Percentiles rank a stretch among this genome's conserved stretches.
phyloP scores from a whole-genome alignment of 2,329 filamentous ascomycete genomes.

The Fusarium paranaense region DNA sequence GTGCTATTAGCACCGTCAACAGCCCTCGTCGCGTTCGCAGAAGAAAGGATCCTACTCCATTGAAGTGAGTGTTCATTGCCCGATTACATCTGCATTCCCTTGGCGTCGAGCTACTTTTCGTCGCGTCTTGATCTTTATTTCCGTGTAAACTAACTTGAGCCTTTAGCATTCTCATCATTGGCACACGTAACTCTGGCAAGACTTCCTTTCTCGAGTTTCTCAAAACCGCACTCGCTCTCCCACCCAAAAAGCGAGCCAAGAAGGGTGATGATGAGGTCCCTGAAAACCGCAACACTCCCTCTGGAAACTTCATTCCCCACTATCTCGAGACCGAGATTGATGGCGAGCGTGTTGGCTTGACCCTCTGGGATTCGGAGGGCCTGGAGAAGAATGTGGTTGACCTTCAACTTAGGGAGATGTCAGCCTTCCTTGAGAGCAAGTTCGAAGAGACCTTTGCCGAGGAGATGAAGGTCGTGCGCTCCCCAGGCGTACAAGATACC shows the following conservation, averaged over 20 bases:
- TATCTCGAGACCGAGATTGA: slow-evolving; percentile 97
- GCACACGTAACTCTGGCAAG: slow-evolving; percentile 89
- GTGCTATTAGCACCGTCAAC: slow-evolving; percentile 89
- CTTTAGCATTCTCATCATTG: slow-evolving; percentile 86
- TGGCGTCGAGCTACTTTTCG: not conserved
- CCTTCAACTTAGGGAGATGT: slow-evolving; percentile 91
- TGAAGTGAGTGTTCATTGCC: slow-evolving; percentile 82
- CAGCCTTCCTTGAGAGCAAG: slow-evolving; percentile 93
- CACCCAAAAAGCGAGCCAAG: slow-evolving; percentile 79
- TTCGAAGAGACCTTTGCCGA: slow-evolving; percentile 98
- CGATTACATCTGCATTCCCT: not conserved
- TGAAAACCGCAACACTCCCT: slow-evolving; percentile 62
- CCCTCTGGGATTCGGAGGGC: slow-evolving; percentile 96
- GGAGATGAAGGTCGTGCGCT: slow-evolving; percentile 96
- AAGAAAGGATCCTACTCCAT: slow-evolving; percentile 96
- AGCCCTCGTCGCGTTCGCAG: slow-evolving; percentile 91
- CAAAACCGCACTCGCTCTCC: slow-evolving; percentile 84
- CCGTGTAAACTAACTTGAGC: not conserved
- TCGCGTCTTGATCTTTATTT: not conserved
- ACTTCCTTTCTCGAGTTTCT: slow-evolving; percentile 97
- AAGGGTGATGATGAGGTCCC: slow-evolving; percentile 70
- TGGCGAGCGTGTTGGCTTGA: slow-evolving; percentile 89
- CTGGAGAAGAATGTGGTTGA: slow-evolving; percentile 96
- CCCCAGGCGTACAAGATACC: slow-evolving; percentile 92
- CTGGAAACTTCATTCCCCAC: slow-evolving; percentile 83